phyloP scores from a whole-genome alignment of 345 rosid genomes.

The Gossypium bickii region DNA sequence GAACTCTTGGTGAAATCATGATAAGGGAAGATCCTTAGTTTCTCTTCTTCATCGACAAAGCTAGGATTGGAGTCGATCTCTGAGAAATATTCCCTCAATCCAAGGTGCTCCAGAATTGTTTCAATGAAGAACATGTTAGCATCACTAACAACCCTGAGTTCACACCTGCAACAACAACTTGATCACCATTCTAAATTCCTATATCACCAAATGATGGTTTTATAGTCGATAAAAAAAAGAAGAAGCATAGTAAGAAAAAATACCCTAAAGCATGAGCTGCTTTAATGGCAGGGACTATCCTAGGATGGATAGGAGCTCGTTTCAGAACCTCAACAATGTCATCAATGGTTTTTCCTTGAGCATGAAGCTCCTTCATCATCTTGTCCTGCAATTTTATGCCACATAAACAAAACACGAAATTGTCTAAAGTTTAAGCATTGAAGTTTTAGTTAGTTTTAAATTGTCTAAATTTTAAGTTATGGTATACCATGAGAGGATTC shows the following conservation, averaged over 20 bases:
- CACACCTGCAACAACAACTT: constrained; percentile 48
- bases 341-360: constrained; percentile 51
- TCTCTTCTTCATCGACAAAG: constrained; percentile 49
- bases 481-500: constrained; percentile 74
- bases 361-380: constrained; percentile 74
- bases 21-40: constrained; percentile 56
- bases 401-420: neutral
- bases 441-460: no score
- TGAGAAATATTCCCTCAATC: constrained; percentile 58
- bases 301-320: constrained; percentile 56
- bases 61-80: constrained; percentile 77
- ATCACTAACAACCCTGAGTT: constrained; percentile 74
- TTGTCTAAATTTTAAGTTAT: neutral
- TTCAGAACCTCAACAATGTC: constrained; percentile 55
- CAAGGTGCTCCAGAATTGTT: constrained; percentile 61
- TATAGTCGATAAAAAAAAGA: neutral
- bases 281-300: constrained; percentile 63
- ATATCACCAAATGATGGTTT: neutral
- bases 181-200: neutral
- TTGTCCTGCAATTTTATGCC: constrained; percentile 42
- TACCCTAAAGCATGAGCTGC: constrained; percentile 79
- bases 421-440: neutral
- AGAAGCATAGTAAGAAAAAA: no score
- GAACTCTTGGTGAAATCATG: constrained; percentile 54
- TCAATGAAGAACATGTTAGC: constrained; percentile 79